Base-by-base conservation (phyloP, 2,329 filamentous ascomycete species). In the Colletotrichum graminicola region DNA sequence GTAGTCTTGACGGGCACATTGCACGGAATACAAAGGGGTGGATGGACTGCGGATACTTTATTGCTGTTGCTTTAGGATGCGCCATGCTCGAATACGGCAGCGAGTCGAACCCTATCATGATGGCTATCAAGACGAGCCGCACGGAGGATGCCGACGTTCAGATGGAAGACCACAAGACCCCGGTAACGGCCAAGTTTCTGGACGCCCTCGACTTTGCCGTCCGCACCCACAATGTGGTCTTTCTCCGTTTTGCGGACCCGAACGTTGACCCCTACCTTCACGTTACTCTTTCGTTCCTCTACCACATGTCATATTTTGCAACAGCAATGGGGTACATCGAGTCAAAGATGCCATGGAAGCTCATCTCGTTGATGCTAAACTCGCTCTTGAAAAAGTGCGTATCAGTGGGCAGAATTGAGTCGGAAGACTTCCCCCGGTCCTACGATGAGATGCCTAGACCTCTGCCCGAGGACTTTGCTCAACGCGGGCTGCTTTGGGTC, bases 401-500 rank as follows among this genome's bases (percentile, higher is more conserved):
- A 4, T 54, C 62, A 5, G 26, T n/a, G 0, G 60, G 55, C 29
- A 54, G 41, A 23, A 26, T 34, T 39, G 80, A 81, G 43, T 81
- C 76, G 45, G 78, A 76, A 1, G 76, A 79, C 0, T 90, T 92
- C 71, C 87, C 88, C 0, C 76, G 80, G 1, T 81, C 82, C 2
- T 83, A 82, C 2, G 81, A 81, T 45, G 79, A 80, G 2, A 77
- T 84, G 0, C 84, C 83, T 1, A 82, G 86, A 1, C 91, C 91
- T 0, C 78, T 94, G 0, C 90, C 91, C 0, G 92, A 94, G 64
- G 92, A 94, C 73, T 93, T 89, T 74, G 84, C 88, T 0, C 85
- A 93, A 65, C 84, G 90, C 1, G 92, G 92, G 0, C 81, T 92
- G 2, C 77, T 90, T 2, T 93, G 89, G 82, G 82, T 86, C 0